Conservation (phyloP, 768 basidiomycete species). For the Cystofilobasidium macerans region DNA sequence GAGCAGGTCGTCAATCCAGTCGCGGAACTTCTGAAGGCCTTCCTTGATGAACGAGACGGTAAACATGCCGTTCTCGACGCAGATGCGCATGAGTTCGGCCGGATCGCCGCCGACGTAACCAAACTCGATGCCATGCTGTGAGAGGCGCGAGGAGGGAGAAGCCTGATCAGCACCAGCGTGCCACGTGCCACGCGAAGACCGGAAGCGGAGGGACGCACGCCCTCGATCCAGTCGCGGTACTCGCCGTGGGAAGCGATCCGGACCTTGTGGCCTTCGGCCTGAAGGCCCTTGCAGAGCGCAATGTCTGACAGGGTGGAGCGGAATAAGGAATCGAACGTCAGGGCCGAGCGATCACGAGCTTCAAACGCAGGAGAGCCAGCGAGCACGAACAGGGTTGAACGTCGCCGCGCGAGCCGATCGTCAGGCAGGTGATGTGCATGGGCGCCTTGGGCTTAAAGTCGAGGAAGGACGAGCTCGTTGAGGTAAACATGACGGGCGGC, state of each 20-base stretch:
- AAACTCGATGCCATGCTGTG: slow-evolving; percentile 88
- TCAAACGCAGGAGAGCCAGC: background rate
- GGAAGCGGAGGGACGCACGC: slow-evolving; percentile 47
- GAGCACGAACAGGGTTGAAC: slow-evolving; percentile 65
- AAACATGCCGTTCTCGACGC: slow-evolving; percentile 95
- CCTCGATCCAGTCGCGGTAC: slow-evolving; percentile 88
- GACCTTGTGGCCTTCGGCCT: slow-evolving; percentile 67
- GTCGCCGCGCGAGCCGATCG: slow-evolving; percentile 91
- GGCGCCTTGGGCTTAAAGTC: slow-evolving; percentile 85
- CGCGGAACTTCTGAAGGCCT: slow-evolving; percentile 83
- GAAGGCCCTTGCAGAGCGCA: slow-evolving; percentile 68
- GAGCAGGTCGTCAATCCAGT: slow-evolving; percentile 93
- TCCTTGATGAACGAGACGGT: slow-evolving; percentile 92
- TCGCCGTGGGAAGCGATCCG: slow-evolving; percentile 92
- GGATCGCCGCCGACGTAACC: slow-evolving; percentile 92
- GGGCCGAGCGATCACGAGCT: background rate
- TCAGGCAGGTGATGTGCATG: slow-evolving; percentile 83
- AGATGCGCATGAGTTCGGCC: slow-evolving; percentile 69
- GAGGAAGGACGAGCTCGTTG: slow-evolving; percentile 87
- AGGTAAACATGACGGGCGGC: slow-evolving; percentile 83
- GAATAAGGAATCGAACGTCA: background rate
- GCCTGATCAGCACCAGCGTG: background rate
- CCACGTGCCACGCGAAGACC: background rate
- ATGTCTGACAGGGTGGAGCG: slow-evolving; percentile 45
- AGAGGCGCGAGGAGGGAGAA: background rate